A percentile compares a stretch with the other conserved stretches of the same genome.
phyloP scores from a whole-genome alignment of 306 rosid genomes.

The Lathyrus aphaca region DNA sequence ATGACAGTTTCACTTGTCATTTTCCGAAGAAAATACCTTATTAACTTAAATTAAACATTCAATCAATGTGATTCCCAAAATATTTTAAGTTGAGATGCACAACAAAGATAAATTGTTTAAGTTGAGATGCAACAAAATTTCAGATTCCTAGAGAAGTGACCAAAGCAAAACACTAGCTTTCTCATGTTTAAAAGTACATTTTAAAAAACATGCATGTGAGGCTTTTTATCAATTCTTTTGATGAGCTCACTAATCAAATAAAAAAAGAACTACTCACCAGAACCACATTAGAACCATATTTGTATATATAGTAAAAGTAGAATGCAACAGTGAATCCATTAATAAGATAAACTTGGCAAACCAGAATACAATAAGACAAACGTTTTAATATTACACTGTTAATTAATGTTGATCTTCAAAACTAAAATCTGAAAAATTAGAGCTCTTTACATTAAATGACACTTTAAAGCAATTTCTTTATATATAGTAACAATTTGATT shows the following conservation, averaged over 20 bases:
- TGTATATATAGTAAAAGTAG: not conserved
- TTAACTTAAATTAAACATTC: not conserved
- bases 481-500: not conserved
- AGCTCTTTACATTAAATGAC: conserved; percentile 11
- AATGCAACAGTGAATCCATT: not conserved
- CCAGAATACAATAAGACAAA: not conserved
- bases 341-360: conserved; percentile 11
- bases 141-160: too few relatives aligned
- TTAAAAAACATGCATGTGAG: too few relatives aligned
- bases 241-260: too few relatives aligned
- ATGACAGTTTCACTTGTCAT: not conserved
- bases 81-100: not conserved
- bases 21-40: not conserved
- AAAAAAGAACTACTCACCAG: not conserved
- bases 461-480: not conserved
- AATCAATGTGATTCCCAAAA: not conserved
- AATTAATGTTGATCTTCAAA: not conserved
- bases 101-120: too few relatives aligned
- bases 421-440: not conserved
- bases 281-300: not conserved
- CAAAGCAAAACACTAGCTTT: too few relatives aligned
- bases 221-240: too few relatives aligned
- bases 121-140: too few relatives aligned
- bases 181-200: too few relatives aligned
- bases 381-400: not conserved